Evolutionary conservation across 148 eudicot species (phyloP).

Genomic region (Cornus florida): DNA sequence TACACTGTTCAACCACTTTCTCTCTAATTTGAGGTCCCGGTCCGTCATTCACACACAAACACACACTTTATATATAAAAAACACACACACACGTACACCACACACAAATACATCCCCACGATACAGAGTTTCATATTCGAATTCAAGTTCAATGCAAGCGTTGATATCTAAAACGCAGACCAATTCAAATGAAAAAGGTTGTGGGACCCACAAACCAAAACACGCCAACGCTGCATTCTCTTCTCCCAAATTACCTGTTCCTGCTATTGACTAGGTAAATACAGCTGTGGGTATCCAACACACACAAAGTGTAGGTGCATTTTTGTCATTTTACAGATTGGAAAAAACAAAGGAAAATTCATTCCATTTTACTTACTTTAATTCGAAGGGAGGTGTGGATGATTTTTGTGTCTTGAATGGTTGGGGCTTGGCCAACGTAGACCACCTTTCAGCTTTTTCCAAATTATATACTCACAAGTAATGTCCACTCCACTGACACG

Average conservation of each 20-base stretch:
- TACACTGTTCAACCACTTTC: no score
- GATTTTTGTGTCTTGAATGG: slow-evolving; percentile 16
- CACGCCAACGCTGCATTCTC: not conserved
- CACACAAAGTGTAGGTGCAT: not conserved
- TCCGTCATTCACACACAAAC: no score
- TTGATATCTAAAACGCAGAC: not conserved
- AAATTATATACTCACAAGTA: slow-evolving; percentile 15
- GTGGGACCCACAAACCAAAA: not conserved
- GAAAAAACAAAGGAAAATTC: not conserved
- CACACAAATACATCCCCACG: no score
- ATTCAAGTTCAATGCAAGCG: no score
- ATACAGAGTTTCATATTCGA: no score
- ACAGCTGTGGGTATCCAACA: no score
- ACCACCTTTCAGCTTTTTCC: not conserved
- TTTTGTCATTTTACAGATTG: not conserved
- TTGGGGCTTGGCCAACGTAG: slow-evolving; percentile 24
- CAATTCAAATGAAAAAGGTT: not conserved
- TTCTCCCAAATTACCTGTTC: not conserved
- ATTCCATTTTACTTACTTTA: not conserved
- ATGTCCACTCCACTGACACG: slow-evolving; percentile 20
- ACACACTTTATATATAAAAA: no score
- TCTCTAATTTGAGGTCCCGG: no score
- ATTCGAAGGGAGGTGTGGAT: not conserved
- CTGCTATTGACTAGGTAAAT: not conserved
- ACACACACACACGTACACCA: no score